Evolutionary conservation across 2,329 filamentous ascomycete genomes (phyloP), one percentile per base, ranked within the genome.

Genomic region (Hortaea sp.): DNA sequence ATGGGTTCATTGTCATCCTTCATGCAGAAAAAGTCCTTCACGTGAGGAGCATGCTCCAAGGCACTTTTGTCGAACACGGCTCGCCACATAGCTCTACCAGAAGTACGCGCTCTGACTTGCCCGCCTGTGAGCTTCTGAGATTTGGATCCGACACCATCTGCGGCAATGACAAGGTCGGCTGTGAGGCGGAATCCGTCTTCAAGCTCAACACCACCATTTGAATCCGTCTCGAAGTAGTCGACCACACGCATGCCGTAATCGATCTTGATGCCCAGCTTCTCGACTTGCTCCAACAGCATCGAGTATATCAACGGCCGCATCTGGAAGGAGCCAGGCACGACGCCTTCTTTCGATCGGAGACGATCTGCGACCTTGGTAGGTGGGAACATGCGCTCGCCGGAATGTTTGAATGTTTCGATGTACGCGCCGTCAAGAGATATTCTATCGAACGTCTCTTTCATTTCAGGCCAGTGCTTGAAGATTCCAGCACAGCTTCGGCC

Each of bases 271-370:
- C 49, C 51, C 28, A 52, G 53, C 7, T 53, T 43, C 34, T 53
- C 43, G 12, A 54, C 46, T 29, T 56, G 50, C 35, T 51, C 40
- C 29, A 51, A 52, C 4, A 56, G 46, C 50, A 54, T 53, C 13
- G 37, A 44, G 41, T 54, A 50, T 12, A 53, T 53, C 7, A 47
- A 35, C 6, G 49, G 50, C 5, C 52, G 44, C 10, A 52, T 41
- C 12, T 50, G 52, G 1, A 47, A 77, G 11, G 71, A 69, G 9
- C 50, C 11, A 45, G 42, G 46, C 50, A 51, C 13, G 52, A 52
- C 31, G 44, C 39, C 39, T 44, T n/a, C 13, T 54, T 42, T 38
- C 43, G 44, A 4, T 42, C 46, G 32, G 40, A 48, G 41, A 10
- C 29, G 43, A n/a, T 27, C 38, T 10, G 38, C 27, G 9, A 43